phyloP scores from a whole-genome alignment of 495 filamentous ascomycete genomes.

The Tuber calosporum region DNA sequence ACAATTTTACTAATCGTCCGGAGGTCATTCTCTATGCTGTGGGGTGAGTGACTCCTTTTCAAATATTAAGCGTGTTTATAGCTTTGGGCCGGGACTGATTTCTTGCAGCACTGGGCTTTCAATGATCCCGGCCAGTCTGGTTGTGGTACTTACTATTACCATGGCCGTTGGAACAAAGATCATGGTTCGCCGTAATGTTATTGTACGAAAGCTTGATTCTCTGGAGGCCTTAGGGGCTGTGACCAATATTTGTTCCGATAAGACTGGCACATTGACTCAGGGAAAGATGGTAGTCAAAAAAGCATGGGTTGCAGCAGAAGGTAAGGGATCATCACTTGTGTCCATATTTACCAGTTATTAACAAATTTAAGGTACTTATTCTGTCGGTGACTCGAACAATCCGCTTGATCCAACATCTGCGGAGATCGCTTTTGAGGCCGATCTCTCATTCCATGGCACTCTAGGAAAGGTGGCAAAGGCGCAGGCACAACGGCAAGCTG shows the following conservation, averaged over 20 bases:
- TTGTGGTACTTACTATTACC: conserved; percentile 53
- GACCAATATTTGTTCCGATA: conserved; percentile 68
- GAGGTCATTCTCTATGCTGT: conserved; percentile 53
- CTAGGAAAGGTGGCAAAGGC: conserved; percentile 38
- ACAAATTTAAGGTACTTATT: conserved; percentile 47
- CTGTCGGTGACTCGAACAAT: conserved; percentile 52
- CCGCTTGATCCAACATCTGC: conserved; percentile 54
- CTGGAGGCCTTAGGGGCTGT: conserved; percentile 59
- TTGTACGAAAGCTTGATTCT: conserved; percentile 50
- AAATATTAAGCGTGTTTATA: background rate
- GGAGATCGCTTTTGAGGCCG: conserved; percentile 46
- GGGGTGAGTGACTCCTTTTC: conserved; percentile 39
- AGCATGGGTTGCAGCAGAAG: conserved; percentile 51
- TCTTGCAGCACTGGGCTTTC: conserved; percentile 52
- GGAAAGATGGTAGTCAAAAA: conserved; percentile 55
- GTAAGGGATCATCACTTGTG: conserved; percentile 26
- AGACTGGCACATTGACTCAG: conserved; percentile 66
- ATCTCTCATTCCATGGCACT: conserved; percentile 43
- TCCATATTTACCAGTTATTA: background rate
- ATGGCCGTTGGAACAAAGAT: conserved; percentile 51
- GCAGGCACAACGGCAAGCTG: conserved; percentile 18
- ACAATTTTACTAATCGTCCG: conserved; percentile 45
- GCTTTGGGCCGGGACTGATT: conserved; percentile 9
- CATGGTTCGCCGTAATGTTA: conserved; percentile 50
- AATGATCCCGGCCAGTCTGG: conserved; percentile 51